Evolutionary conservation across 176 grass and related monocot genomes (phyloP).

Genomic region (Bonia amplexicaulis): DNA sequence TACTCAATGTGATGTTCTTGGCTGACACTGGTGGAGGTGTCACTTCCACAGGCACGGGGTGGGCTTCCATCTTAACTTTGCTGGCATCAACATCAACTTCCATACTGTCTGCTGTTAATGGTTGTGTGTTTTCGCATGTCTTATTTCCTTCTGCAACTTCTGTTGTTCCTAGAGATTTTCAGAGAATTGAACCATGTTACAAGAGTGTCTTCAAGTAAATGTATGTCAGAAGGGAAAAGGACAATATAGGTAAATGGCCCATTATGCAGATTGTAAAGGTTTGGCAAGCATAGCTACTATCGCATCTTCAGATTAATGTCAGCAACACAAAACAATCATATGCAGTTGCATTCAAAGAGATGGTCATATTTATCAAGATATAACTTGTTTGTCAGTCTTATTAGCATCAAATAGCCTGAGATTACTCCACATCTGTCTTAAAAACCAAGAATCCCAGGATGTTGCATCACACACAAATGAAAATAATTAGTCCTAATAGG

Average conservation of each 20-base stretch:
- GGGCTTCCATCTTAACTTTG: constrained; percentile 34
- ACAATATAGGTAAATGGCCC: background rate
- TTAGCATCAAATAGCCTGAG: background rate
- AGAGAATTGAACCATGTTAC: constrained; percentile 16
- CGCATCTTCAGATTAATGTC: background rate
- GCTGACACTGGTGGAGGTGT: background rate
- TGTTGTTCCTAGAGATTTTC: constrained; percentile 39
- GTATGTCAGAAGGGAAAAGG: background rate
- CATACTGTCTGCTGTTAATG: constrained; percentile 34
- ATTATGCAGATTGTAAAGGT: background rate
- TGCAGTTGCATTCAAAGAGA: background rate
- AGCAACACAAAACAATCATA: background rate
- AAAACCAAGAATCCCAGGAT: constrained; percentile 17
- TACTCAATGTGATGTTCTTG: constrained; percentile 36
- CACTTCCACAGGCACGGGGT: constrained; percentile 7
- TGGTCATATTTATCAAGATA: background rate
- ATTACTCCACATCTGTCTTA: background rate
- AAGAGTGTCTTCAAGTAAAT: constrained; percentile 13
- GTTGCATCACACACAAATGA: background rate
- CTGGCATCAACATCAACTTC: constrained; percentile 35
- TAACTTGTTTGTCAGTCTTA: background rate
- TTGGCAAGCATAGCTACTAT: background rate
- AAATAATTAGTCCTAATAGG: background rate
- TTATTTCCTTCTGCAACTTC: constrained; percentile 35
- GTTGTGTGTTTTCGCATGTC: constrained; percentile 7